Evolutionary conservation across 768 basidiomycete genomes (phyloP), one percentile per base, ranked within the genome.

Genomic region (Termitomyces sp.): DNA sequence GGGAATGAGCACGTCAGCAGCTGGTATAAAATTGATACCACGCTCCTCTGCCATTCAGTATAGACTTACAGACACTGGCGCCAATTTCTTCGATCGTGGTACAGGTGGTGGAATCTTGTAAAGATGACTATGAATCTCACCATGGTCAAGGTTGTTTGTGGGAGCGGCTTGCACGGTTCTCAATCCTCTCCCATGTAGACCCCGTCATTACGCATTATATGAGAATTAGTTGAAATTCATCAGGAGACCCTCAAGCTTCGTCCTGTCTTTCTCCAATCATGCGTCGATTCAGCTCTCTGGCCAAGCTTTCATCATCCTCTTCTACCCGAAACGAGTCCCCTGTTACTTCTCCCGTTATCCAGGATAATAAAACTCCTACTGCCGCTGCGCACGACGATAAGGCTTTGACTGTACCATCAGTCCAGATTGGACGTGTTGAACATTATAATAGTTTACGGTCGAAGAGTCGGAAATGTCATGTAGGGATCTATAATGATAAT

Each of bases 61-160:
- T 67, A 75, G 83, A 47, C 69, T 92, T 58, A 82, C 83, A 14
- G 91, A 91, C 59, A 68, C 72, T 8, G 78, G 84, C 3, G 80
- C 82, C 2, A 70, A 81, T 0, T 91, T 85, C 71, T 92, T 93
- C 64, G 80, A 85, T 56, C 80, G 84, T 58, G 90, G 90, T 4
- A 91, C 83, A 14, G 81, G 83, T 14, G 76, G 75, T 33, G 84
- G 80, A 1, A 82, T 91, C 5, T 69, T 91, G 50, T 62, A 62
- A n/a, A 26, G 41, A 14, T 45, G 47, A 17, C 53, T 47, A 41
- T 11, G 30, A 15, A 47, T 15, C 11, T 42, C 19, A 19, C 50
- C 19, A n/a, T 11, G 26, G 7, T 23, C 33, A 40, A 56, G n/a
- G 21, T 44, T 12, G 23, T 19, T 21, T 49, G 30, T 15, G 31